Conservation (phyloP, 179 eudicot species). For the Vitellaria paradoxa region DNA sequence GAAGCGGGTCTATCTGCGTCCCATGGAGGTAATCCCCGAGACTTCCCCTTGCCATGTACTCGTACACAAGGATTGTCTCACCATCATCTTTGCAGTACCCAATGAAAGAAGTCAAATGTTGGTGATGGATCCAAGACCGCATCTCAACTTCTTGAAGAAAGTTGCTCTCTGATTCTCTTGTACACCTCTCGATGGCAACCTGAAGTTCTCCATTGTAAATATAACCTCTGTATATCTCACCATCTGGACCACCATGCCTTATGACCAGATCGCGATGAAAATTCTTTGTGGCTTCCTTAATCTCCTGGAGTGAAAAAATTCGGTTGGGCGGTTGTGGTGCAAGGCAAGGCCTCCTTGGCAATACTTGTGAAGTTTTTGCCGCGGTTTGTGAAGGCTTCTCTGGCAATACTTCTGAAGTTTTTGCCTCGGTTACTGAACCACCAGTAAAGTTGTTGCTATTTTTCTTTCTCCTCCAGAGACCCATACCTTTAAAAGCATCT, state of each 20-base stretch:
- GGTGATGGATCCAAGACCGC: background rate
- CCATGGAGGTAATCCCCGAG: constrained; percentile 17
- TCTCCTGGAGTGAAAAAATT: background rate
- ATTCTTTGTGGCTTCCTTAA: background rate
- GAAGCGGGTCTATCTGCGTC: constrained; percentile 15
- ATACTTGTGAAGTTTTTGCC: background rate
- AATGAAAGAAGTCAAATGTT: background rate
- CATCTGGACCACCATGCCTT: background rate
- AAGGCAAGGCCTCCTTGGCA: background rate
- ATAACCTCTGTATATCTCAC: constrained; percentile 7
- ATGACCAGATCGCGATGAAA: constrained; percentile 2
- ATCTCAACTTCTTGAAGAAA: background rate
- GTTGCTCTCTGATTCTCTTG: too few relatives aligned
- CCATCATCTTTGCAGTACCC: constrained; percentile 4
- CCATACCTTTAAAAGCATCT: background rate
- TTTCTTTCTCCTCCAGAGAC: background rate
- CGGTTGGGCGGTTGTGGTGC: background rate
- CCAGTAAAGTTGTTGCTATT: background rate
- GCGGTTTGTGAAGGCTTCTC: too few relatives aligned
- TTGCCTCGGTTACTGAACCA: too few relatives aligned
- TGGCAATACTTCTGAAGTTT: too few relatives aligned
- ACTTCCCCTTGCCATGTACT: constrained; percentile 18
- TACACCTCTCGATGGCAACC: constrained; percentile 10
- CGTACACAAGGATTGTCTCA: constrained; percentile 7
- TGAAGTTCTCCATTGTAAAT: background rate